Evolutionary conservation across 2,329 filamentous ascomycete species (phyloP).

Genomic region (Boeremia exigua): DNA sequence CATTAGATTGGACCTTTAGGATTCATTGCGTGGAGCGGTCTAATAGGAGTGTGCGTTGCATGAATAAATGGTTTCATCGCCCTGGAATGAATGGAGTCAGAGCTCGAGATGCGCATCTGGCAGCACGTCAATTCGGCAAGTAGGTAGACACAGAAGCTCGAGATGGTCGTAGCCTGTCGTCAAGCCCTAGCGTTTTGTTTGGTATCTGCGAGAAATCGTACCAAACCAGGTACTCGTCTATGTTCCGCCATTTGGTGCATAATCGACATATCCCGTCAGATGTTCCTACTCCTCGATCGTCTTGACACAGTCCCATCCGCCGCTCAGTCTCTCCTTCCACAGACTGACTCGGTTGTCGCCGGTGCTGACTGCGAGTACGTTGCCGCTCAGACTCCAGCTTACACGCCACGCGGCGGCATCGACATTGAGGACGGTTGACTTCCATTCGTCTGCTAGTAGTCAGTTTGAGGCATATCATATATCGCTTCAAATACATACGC

Average conservation of each 20-base stretch:
- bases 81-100: not conserved
- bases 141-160: not conserved
- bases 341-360: constrained; percentile 96
- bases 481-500: constrained; percentile 27
- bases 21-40: not conserved
- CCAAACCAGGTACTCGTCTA: not conserved
- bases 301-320: constrained; percentile 97
- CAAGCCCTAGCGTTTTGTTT: not conserved
- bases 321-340: constrained; percentile 98
- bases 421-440: constrained; percentile 82
- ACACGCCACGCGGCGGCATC: constrained; percentile 93
- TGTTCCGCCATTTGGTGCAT: not conserved
- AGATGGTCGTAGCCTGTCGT: constrained; percentile 10
- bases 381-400: constrained; percentile 96
- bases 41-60: not conserved
- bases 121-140: not conserved
- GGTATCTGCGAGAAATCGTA: constrained; percentile 5
- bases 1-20: not conserved
- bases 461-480: constrained; percentile 47
- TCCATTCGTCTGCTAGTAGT: constrained; percentile 71
- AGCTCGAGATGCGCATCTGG: not conserved
- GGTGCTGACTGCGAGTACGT: constrained; percentile 91
- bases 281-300: constrained; percentile 79
- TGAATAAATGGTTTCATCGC: not conserved
- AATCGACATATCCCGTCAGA: not conserved